phyloP scores from a whole-genome alignment of 345 rosid species.

The Salix caprea region DNA sequence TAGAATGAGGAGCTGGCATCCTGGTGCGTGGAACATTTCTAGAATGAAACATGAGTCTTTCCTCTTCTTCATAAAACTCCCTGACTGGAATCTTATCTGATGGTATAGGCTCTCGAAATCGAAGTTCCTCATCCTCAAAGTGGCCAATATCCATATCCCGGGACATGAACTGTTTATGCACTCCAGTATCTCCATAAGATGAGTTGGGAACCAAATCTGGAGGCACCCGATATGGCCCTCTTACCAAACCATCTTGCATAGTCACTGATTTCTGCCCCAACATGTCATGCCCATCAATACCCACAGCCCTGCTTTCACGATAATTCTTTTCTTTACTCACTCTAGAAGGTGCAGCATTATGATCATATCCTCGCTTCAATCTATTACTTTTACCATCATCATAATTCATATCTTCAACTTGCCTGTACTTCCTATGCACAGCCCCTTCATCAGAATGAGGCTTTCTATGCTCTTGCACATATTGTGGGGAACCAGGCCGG shows the following conservation, averaged over 20 bases:
- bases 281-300: constrained; percentile 20
- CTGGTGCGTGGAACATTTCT: constrained; percentile 30
- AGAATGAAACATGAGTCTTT: constrained; percentile 28
- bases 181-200: constrained; percentile 34
- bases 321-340: constrained; percentile 31
- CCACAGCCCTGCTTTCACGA: constrained; percentile 25
- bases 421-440: constrained; percentile 23
- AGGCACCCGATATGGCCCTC: constrained; percentile 29
- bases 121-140: constrained; percentile 30
- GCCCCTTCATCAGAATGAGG: constrained; percentile 23
- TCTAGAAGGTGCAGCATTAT: constrained; percentile 26
- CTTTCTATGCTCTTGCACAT: constrained; percentile 22
- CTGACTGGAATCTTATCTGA: constrained; percentile 22
- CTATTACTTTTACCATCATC: constrained; percentile 28
- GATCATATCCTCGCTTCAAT: constrained; percentile 32
- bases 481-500: constrained; percentile 24
- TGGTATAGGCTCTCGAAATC: constrained; percentile 29
- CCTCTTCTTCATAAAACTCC: constrained; percentile 34
- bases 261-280: constrained; percentile 29
- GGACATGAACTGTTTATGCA: constrained; percentile 17
- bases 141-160: constrained; percentile 20
- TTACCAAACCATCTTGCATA: constrained; percentile 29
- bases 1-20: constrained; percentile 27
- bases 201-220: constrained; percentile 25
- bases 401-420: constrained; percentile 21